Conservation (phyloP, 331 rosid species). For the Spiraea crenata region DNA sequence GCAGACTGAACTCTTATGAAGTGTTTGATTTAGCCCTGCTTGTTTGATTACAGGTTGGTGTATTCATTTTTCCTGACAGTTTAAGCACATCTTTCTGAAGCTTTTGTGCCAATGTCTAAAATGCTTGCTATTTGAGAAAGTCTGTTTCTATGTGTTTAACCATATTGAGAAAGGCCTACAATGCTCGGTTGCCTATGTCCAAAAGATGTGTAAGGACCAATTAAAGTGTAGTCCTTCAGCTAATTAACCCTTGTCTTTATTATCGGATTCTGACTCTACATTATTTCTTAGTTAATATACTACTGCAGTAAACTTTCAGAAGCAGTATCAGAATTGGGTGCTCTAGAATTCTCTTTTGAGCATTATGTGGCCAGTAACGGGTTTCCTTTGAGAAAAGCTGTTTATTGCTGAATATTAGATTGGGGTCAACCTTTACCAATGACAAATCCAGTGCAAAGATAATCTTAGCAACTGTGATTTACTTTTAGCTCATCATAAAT, state of each 20-base stretch:
- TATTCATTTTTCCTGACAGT: neutral
- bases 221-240: neutral
- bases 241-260: neutral
- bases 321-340: neutral
- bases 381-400: neutral
- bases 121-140: neutral
- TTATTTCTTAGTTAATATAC: no score
- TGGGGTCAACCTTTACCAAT: neutral
- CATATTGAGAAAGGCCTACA: neutral
- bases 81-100: neutral
- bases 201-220: neutral
- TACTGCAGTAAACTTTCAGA: no score
- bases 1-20: neutral
- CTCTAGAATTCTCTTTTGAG: neutral
- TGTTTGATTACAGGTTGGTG: neutral
- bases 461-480: neutral
- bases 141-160: neutral
- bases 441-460: neutral
- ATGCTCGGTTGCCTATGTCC: neutral
- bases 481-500: neutral
- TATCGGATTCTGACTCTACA: neutral
- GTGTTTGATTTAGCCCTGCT: neutral
- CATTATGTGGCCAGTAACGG: neutral
- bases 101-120: neutral
- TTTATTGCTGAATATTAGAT: neutral